These are phyloP conservation scores for Parietichytrium sp. DNA, from an alignment of 108 stramenopile species.

Conservation along the genomic window DNA sequence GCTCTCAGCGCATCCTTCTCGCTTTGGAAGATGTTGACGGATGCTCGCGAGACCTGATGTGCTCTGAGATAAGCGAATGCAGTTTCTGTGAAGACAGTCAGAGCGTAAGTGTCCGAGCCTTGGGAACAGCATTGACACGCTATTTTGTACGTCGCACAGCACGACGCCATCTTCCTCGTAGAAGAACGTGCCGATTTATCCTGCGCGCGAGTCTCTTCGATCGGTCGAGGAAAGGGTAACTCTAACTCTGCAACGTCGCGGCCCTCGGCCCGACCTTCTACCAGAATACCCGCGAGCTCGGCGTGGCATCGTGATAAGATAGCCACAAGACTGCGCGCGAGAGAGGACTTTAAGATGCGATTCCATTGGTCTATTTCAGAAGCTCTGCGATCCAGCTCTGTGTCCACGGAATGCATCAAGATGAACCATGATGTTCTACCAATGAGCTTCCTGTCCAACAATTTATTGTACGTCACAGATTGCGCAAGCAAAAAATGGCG, in stretches of 20 bases:
- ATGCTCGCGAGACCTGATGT: constrained; percentile 9
- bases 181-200: neutral
- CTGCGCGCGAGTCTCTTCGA: neutral
- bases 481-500: constrained; percentile 3
- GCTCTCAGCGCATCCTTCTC: neutral
- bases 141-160: neutral
- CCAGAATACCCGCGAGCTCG: too few relatives aligned
- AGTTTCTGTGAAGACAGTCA: constrained; percentile 5
- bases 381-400: neutral
- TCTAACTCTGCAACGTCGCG: too few relatives aligned
- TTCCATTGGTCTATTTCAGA: constrained; percentile 30
- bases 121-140: neutral
- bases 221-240: neutral
- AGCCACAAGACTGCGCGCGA: too few relatives aligned
- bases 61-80: constrained; percentile 25
- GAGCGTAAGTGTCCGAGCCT: neutral
- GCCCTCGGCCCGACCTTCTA: too few relatives aligned
- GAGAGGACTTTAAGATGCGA: neutral
- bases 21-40: neutral
- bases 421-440: neutral
- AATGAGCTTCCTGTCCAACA: neutral
- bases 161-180: neutral
- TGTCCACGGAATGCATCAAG: constrained; percentile 12
- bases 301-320: too few relatives aligned
- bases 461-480: constrained; percentile 2